Evolutionary conservation across 2,329 filamentous ascomycete genomes (phyloP).

Genomic region (Penicillium sclerotigenum): DNA sequence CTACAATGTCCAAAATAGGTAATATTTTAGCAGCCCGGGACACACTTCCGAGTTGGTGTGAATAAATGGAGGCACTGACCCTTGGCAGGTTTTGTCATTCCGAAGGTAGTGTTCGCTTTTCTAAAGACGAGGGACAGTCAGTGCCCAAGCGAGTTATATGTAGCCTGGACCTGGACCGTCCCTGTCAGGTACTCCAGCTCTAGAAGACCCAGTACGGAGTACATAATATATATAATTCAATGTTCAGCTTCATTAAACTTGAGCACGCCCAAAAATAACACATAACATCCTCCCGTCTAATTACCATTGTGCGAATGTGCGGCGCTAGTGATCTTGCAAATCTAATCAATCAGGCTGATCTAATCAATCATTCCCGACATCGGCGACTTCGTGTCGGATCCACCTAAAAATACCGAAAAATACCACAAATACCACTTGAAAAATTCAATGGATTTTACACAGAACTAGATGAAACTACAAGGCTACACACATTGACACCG

Average conservation of each 20-base stretch:
- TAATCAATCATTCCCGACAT: slow-evolving; percentile 13
- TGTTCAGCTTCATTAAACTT: no score
- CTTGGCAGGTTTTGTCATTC: neutral
- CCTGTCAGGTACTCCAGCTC: neutral
- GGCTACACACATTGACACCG: no score
- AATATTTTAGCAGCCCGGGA: neutral
- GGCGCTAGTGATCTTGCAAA: neutral
- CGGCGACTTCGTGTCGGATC: neutral
- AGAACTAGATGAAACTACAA: no score
- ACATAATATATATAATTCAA: neutral
- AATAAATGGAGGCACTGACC: neutral
- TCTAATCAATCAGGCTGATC: slow-evolving; percentile 13
- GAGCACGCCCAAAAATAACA: no score
- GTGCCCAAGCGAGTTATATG: neutral
- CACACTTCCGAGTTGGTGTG: neutral
- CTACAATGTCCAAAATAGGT: neutral
- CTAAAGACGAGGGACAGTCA: neutral
- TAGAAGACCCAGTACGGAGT: neutral
- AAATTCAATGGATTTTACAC: neutral
- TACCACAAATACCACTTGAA: neutral
- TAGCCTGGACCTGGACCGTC: neutral
- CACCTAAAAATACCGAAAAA: neutral
- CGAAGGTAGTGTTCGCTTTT: neutral
- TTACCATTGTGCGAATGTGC: neutral
- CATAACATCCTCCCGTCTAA: neutral